These are phyloP conservation scores for Colletotrichum spinosum DNA, from an alignment of 2,329 filamentous ascomycete species.

Conservation along the genomic window DNA sequence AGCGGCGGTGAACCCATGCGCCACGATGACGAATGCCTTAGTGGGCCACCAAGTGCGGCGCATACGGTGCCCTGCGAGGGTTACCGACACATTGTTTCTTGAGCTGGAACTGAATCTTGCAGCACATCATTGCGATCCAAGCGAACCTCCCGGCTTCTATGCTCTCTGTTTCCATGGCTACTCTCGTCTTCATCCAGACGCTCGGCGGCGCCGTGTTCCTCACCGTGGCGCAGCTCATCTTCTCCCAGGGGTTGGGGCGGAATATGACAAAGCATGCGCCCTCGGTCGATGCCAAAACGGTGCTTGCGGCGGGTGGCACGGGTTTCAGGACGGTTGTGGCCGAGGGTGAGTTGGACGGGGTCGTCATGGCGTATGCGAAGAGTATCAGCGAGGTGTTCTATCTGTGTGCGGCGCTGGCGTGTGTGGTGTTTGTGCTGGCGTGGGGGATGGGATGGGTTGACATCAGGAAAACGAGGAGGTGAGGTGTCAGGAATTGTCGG, in stretches of 20 bases:
- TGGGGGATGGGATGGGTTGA: slow-evolving; percentile 61
- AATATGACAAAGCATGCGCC: slow-evolving; percentile 39
- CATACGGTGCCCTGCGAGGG: too few species aligned
- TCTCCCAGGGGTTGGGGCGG: slow-evolving; percentile 15
- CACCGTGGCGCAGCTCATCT: slow-evolving; percentile 43
- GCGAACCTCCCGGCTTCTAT: slow-evolving; percentile 41
- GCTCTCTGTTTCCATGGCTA: slow-evolving; percentile 44
- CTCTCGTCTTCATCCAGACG: slow-evolving; percentile 53
- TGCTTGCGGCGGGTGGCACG: slow-evolving; percentile 58
- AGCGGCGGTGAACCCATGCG: too few species aligned
- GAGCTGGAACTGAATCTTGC: too few species aligned
- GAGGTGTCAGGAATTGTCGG: neutral
- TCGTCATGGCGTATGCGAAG: slow-evolving; percentile 54
- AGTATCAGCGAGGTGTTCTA: slow-evolving; percentile 47
- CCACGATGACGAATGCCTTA: too few species aligned
- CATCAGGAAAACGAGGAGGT: slow-evolving; percentile 50
- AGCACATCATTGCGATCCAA: slow-evolving; percentile 45
- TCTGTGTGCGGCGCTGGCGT: slow-evolving; percentile 46
- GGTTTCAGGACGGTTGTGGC: slow-evolving; percentile 49
- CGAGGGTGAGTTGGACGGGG: slow-evolving; percentile 45
- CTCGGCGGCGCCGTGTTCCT: slow-evolving; percentile 62
- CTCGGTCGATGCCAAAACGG: slow-evolving; percentile 45
- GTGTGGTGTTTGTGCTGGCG: slow-evolving; percentile 46
- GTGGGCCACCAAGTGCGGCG: too few species aligned
- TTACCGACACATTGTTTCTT: too few species aligned